Base-by-base conservation (phyloP, 495 filamentous ascomycete genomes). In the Immersiella caudata region DNA sequence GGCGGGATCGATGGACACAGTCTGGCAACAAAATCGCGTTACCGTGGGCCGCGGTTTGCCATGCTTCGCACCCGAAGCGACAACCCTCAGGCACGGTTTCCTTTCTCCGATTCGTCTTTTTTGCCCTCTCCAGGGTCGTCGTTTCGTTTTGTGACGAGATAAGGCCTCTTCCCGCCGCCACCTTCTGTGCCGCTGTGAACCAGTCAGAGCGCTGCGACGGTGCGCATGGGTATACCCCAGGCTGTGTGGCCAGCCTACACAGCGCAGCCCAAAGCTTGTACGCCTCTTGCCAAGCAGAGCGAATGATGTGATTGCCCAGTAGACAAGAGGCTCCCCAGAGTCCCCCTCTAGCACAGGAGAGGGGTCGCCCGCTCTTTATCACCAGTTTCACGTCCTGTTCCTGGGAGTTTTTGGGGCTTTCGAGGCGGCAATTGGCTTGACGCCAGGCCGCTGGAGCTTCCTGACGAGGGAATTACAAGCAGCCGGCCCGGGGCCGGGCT, bases 241-340 rank as follows among this genome's bases (percentile, higher is more conserved):
- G 21, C 52, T 56, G 65, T 55, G 60, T 55, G 51, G 51, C 62
- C 72, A 73, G 71, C 72, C 70, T 72, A 16, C 26, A 36, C 26
- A 5, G 40, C 40, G 40, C 40, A 46, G 22, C 20, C 14, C 69
- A 76, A 70, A 74, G 75, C 73, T 74, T 73, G 73, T 73, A 51
- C 69, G 54, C 61, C 18, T 27, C 27, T 16, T 60, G 56, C 62
- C 62, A 66, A 69, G 59, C 50, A 50, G 6, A 21, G 50, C 14
- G 33, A 16, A 52, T n/a, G 40, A 46, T 46, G 40, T 46, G 40
- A 46, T 46, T 46, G 40, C 40, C 40, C 11, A 36, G 12, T 12
- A 46, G 16, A 46, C 40, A 46, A 56, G 61, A 68, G 36, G 25
- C 46, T 60, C 59, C 27, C 24, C 11, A 6, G 1, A 29, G 12